Conservation (phyloP, 345 rosid species). For the Populus deltoides region DNA sequence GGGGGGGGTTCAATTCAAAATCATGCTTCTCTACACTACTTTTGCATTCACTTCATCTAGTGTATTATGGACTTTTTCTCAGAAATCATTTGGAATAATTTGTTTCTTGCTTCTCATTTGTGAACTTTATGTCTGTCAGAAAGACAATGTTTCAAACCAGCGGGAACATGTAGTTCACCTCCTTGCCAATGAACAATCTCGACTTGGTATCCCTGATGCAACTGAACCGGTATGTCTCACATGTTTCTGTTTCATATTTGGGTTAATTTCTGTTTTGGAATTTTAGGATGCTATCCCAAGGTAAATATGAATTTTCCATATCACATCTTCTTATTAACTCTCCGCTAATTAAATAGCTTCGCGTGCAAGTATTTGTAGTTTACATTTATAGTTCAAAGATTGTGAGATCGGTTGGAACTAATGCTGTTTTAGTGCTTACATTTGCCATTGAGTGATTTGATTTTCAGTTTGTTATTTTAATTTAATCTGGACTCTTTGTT, state of each 20-base stretch:
- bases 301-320: too few species aligned
- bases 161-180: constrained; percentile 93
- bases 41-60: neutral
- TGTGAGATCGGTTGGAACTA: neutral
- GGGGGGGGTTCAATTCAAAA: too few species aligned
- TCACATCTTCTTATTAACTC: too few species aligned
- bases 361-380: neutral
- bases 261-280: neutral
- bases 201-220: constrained; percentile 61
- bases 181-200: constrained; percentile 89
- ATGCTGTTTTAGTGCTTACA: neutral
- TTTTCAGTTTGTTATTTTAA: neutral
- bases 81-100: neutral
- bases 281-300: neutral
- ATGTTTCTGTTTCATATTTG: neutral
- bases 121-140: constrained; percentile 41
- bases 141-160: constrained; percentile 91
- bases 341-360: neutral
- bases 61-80: neutral
- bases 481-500: neutral
- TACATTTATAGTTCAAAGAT: neutral
- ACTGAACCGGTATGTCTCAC: constrained; percentile 65
- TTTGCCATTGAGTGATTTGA: neutral
- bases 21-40: neutral
- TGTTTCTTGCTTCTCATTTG: neutral